phyloP scores from a whole-genome alignment of 2,329 filamentous ascomycete species.

The Ophiostoma triangulosporum region DNA sequence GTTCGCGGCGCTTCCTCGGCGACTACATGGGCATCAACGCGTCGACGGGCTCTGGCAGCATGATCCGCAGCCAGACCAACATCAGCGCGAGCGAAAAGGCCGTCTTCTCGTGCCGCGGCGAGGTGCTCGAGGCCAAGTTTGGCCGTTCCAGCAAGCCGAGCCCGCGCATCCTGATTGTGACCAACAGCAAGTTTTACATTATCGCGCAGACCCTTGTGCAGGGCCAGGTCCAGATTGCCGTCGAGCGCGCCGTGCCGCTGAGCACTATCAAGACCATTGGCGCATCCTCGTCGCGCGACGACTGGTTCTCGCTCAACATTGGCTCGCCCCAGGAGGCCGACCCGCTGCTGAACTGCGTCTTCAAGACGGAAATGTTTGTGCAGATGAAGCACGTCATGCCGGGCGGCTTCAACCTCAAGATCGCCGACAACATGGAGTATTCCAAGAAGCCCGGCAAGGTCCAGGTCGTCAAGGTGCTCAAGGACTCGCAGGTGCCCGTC shows the following conservation, averaged over 20 bases:
- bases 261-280: slow-evolving; percentile 82
- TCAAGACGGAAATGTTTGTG: slow-evolving; percentile 96
- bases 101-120: slow-evolving; percentile 82
- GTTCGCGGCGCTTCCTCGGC: slow-evolving; percentile 82
- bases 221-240: slow-evolving; percentile 63
- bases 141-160: slow-evolving; percentile 90
- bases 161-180: slow-evolving; percentile 72
- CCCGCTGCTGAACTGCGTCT: slow-evolving; percentile 80
- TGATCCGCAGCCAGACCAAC: slow-evolving; percentile 62
- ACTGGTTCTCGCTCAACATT: slow-evolving; percentile 90
- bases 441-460: slow-evolving; percentile 96
- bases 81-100: slow-evolving; percentile 60
- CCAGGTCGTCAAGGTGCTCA: slow-evolving; percentile 75
- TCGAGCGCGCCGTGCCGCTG: slow-evolving; percentile 71
- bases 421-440: slow-evolving; percentile 79
- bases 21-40: slow-evolving; percentile 89
- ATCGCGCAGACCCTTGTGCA: slow-evolving; percentile 75
- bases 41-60: slow-evolving; percentile 61
- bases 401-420: slow-evolving; percentile 67
- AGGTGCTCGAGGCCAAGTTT: slow-evolving; percentile 86
- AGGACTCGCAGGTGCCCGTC: slow-evolving; percentile 62
- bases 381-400: slow-evolving; percentile 72
- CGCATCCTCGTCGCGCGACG: slow-evolving; percentile 69
- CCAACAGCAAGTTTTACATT: slow-evolving; percentile 76
- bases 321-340: slow-evolving; percentile 87